Evolutionary conservation across 2,329 filamentous ascomycete genomes (phyloP), one percentile per base, ranked within the genome.

Genomic region (Colletotrichum sp.): DNA sequence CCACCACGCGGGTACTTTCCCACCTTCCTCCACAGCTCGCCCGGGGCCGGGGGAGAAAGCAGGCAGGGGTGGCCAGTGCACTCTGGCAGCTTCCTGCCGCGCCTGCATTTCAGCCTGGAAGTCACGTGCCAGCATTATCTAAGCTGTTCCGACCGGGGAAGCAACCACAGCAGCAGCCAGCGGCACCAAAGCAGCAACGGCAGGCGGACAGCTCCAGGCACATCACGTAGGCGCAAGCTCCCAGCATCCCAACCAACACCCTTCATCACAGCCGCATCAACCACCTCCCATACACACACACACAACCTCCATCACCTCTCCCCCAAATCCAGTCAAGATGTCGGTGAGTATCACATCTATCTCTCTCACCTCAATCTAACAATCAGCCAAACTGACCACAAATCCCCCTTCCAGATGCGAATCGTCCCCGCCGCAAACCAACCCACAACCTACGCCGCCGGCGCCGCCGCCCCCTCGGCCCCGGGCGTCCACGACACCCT

Each of bases 401-500:
- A 21, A 30, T 1, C 9, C 3, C 9, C 52, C 26, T 18, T n/a
- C 78, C 77, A 78, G 83, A 94, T 99, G 91, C 95, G 96, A 88
- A 94, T 99, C 87, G 92, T 95, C 80, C 97, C 97, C 83, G 85
- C 92, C 77, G 86, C 92, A 81, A 83, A 88, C 80, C 92, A 96
- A 89, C 86, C 92, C 81, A 91, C 89, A 80, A 90, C 91, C 83
- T 93, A 92, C 87, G 90, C 89, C 82, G 94, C 94, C 88, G 87
- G 89, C 80, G 90, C 91, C 80, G 92, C 91, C 72, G 97, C 97
- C 6, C 97, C 97, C 80, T 98, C 96, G 1, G 96, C 96, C 18
- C 96, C 96, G 0, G 96, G 96, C 80, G 90, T 99, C 78, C 96
- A 98, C 90, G 97, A 99, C 89, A 96, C 95, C 21, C 94, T 99